Base-by-base conservation (phyloP, 1,284 basidiomycete species). In the Flammula alnicola region DNA sequence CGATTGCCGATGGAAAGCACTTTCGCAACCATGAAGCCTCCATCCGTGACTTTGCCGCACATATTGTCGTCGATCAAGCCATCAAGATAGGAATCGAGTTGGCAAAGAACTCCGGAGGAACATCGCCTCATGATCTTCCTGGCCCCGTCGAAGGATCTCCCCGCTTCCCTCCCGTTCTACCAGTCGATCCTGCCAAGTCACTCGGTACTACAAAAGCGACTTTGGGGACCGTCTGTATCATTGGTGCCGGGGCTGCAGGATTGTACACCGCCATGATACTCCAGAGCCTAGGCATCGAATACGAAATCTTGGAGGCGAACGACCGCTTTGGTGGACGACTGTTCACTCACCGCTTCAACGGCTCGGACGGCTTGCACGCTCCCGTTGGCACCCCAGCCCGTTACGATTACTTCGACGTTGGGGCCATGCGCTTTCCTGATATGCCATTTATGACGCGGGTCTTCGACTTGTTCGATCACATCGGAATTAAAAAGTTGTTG, bases 181-280 rank as follows among this genome's bases (percentile, higher is more conserved):
- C n/a, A n/a, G n/a, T n/a, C n/a, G n/a, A n/a, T n/a, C n/a, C n/a
- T n/a, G n/a, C n/a, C n/a, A n/a, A n/a, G 27, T 30, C n/a, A n/a
- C 27, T n/a, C 27, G 27, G n/a, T 7, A 8, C 27, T n/a, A n/a
- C n/a, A 7, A 30, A 30, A n/a, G 27, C 7, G 27, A 30, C n/a
- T 4, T 11, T 25, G 6, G 30, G 14, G 22, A 44, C 32, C n/a
- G 37, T 45, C 33, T 16, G 44, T 8, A 45, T 45, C 35, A 16
- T 45, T 9, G 44, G 44, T 19, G 33, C 44, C 7, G 44, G 44
- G n/a, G 33, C 44, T 4, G 59, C 60, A 11, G 71, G 71, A 4
- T 53, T 73, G 8, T 69, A 69, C 49, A 56, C 62, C 16, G 70
- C 68, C 4, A 59, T 72, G 60, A 71, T 73, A 20, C 59, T 72